A percentile compares a stretch with the other conserved stretches of the same genome.
These are phyloP conservation scores for Thelonectria discophora DNA, from an alignment of 2,329 filamentous ascomycete species.

Conservation along the genomic window DNA sequence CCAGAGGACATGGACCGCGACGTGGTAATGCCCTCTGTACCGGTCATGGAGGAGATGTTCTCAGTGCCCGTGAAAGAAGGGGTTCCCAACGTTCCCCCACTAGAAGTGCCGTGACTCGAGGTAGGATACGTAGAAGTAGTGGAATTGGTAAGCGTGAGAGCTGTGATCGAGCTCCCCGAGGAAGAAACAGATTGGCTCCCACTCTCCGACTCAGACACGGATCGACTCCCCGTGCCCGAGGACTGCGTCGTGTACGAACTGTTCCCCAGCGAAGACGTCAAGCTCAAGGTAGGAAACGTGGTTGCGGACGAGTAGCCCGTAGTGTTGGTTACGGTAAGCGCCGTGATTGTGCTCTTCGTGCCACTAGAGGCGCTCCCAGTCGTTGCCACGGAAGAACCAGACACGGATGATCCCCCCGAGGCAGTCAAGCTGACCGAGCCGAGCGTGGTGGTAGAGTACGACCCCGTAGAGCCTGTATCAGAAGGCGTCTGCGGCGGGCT, in stretches of 20 bases:
- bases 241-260: conserved; percentile 1
- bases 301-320: not conserved
- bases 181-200: no score
- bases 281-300: not conserved
- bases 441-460: not conserved
- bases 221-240: not conserved
- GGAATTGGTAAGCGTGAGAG: not conserved
- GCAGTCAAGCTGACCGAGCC: not conserved
- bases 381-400: not conserved
- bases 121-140: not conserved
- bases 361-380: not conserved
- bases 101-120: not conserved
- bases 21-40: not conserved
- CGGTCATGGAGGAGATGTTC: not conserved
- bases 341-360: not conserved
- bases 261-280: not conserved
- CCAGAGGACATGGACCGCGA: not conserved
- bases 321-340: not conserved
- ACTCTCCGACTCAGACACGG: not conserved
- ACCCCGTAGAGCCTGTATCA: not conserved
- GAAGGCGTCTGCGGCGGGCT: not conserved
- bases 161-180: not conserved
- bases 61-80: not conserved
- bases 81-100: not conserved
- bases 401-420: not conserved